Percentiles rank a stretch among this genome's conserved stretches.
Conservation (phyloP, 108 stramenopile genomes). For the Halocafeteria seosinensis region DNA sequence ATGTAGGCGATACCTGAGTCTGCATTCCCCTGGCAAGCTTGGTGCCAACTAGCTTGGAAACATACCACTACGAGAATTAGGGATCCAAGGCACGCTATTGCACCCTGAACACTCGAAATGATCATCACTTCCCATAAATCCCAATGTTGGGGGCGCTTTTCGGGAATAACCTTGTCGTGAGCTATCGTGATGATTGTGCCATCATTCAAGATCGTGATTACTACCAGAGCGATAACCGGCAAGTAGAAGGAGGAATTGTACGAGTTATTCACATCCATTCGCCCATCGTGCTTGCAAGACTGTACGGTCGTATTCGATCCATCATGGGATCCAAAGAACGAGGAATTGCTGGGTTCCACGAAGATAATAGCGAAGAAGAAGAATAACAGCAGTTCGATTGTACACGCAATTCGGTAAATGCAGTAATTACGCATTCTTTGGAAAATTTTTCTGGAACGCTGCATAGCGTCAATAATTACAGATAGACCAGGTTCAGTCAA, state of each 20-base stretch:
- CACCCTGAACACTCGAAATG: conserved; percentile 6
- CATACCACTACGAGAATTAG: conserved; percentile 7
- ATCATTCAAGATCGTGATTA: conserved; percentile 55
- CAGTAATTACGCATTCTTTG: conserved; percentile 14
- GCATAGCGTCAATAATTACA: conserved; percentile 45
- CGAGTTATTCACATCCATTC: background rate
- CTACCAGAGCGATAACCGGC: conserved; percentile 52
- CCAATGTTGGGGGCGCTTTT: conserved; percentile 33
- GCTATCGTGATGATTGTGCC: conserved; percentile 52
- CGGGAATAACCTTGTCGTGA: conserved; percentile 41
- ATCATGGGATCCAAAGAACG: background rate
- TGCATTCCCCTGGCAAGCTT: too few relatives aligned
- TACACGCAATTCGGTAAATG: conserved; percentile 42
- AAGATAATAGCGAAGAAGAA: conserved; percentile 52
- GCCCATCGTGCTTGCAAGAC: background rate
- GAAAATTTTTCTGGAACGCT: conserved; percentile 29
- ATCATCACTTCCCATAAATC: conserved; percentile 26
- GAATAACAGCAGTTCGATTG: conserved; percentile 54
- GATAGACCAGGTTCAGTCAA: conserved; percentile 44
- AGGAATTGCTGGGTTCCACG: conserved; percentile 21
- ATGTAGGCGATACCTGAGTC: background rate
- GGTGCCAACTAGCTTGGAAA: background rate
- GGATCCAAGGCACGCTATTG: conserved; percentile 6
- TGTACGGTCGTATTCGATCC: background rate
- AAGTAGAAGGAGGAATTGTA: conserved; percentile 28